Percentiles rank a stretch among this genome's conserved stretches.
These are phyloP conservation scores for Sordaria brevicollis DNA, from an alignment of 495 filamentous ascomycete genomes.

Conservation along the genomic window DNA sequence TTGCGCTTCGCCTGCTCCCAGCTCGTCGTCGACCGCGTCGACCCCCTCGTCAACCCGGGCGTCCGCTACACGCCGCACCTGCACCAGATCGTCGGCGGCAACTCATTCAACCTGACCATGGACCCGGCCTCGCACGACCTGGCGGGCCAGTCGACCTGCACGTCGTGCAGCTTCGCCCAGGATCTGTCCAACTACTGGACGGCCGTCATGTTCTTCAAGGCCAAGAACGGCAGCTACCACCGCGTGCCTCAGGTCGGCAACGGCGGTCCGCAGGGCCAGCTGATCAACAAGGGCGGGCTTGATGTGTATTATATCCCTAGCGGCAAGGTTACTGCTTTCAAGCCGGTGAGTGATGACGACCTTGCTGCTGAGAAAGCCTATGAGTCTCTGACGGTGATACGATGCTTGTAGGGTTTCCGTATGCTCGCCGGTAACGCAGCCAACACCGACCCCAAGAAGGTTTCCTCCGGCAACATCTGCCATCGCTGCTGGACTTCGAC, in stretches of 20 bases:
- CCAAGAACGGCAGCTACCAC: constrained; percentile 61
- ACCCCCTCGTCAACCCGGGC: constrained; percentile 42
- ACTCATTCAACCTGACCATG: constrained; percentile 64
- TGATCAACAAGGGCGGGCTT: constrained; percentile 56
- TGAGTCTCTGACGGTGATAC: background rate
- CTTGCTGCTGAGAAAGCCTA: constrained; percentile 5
- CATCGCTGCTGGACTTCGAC: constrained; percentile 44
- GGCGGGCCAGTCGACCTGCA: constrained; percentile 52
- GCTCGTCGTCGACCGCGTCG: constrained; percentile 44
- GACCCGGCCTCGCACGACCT: constrained; percentile 40
- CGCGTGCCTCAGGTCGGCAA: constrained; percentile 55
- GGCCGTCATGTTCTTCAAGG: constrained; percentile 57
- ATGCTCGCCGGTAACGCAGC: constrained; percentile 40
- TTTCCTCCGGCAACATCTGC: constrained; percentile 43
- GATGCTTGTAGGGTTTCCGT: constrained; percentile 45
- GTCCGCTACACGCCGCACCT: constrained; percentile 39
- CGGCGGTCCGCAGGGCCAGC: constrained; percentile 46
- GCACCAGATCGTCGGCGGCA: constrained; percentile 46
- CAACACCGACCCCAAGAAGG: constrained; percentile 37
- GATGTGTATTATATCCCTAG: constrained; percentile 36
- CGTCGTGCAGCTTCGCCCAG: constrained; percentile 54
- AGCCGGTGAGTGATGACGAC: constrained; percentile 43
- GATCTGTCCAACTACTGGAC: constrained; percentile 80
- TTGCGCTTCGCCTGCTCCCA: constrained; percentile 48
- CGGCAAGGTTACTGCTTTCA: constrained; percentile 41